Conservation (phyloP, 257 asterid genomes). For the Vinca minor region DNA sequence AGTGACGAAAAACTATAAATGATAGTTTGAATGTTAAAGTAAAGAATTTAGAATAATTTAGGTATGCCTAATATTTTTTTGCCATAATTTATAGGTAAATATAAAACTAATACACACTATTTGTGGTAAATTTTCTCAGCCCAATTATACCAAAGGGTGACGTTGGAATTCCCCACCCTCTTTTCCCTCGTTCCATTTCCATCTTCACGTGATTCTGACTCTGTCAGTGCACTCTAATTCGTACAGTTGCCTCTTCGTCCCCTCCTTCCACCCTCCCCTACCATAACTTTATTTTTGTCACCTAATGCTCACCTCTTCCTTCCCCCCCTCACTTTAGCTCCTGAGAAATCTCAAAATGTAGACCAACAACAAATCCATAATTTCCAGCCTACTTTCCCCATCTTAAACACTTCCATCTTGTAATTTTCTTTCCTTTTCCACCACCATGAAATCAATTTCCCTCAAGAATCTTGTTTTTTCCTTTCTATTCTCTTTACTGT, state of each 20-base stretch:
- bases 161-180: conserved; percentile 27
- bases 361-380: conserved; percentile 2
- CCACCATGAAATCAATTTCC: conserved; percentile 3
- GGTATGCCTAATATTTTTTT: too few species aligned
- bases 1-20: too few species aligned
- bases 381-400: not conserved
- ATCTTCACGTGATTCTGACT: conserved; percentile 62
- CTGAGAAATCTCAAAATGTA: not conserved
- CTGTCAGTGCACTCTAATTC: conserved; percentile 16
- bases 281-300: conserved; percentile 30
- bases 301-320: conserved; percentile 1
- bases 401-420: not conserved
- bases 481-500: conserved; percentile 1
- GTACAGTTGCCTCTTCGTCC: conserved; percentile 28
- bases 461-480: conserved; percentile 8
- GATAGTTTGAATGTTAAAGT: too few species aligned
- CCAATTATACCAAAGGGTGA: too few species aligned
- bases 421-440: conserved; percentile 1
- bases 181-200: conserved; percentile 15
- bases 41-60: too few species aligned
- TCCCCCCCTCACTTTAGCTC: not conserved
- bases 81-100: too few species aligned
- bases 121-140: too few species aligned
- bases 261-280: not conserved
- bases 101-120: too few species aligned